Percentiles rank a stretch among this genome's conserved stretches.
Conservation (phyloP, 129 eudicot species). For the Flaveria ramosissima region DNA sequence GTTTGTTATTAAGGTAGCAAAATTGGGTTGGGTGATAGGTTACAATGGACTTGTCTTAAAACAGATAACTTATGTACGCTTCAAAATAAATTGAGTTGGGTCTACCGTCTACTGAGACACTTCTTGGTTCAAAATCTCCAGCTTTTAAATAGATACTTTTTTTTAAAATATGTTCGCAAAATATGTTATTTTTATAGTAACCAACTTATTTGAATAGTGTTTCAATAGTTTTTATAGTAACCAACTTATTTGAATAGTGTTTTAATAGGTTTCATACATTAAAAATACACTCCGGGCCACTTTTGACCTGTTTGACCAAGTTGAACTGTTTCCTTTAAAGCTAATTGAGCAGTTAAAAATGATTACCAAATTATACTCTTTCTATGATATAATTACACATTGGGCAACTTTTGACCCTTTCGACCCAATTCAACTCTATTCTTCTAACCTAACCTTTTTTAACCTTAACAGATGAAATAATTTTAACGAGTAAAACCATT, state of each 20-base stretch:
- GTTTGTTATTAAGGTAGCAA: constrained; percentile 10
- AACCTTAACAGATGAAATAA: not conserved
- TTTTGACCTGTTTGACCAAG: no score
- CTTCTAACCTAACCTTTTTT: not conserved
- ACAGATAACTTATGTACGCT: not conserved
- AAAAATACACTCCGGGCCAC: no score
- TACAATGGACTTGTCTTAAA: not conserved
- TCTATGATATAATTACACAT: not conserved
- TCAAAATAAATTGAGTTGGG: not conserved
- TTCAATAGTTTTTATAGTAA: not conserved
- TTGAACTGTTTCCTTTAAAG: no score
- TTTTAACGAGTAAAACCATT: not conserved
- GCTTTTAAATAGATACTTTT: not conserved
- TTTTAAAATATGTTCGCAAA: not conserved
- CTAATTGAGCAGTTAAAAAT: no score
- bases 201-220: not conserved
- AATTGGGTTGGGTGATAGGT: constrained; percentile 8
- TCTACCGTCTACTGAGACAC: no score
- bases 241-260: not conserved
- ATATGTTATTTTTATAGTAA: not conserved
- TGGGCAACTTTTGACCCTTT: not conserved
- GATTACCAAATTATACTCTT: not conserved
- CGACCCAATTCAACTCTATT: not conserved
- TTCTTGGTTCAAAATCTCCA: not conserved
- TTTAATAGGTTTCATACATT: not conserved